Conservation (phyloP, 2,329 filamentous ascomycete genomes). For the Pseudogymnoascus sp. region DNA sequence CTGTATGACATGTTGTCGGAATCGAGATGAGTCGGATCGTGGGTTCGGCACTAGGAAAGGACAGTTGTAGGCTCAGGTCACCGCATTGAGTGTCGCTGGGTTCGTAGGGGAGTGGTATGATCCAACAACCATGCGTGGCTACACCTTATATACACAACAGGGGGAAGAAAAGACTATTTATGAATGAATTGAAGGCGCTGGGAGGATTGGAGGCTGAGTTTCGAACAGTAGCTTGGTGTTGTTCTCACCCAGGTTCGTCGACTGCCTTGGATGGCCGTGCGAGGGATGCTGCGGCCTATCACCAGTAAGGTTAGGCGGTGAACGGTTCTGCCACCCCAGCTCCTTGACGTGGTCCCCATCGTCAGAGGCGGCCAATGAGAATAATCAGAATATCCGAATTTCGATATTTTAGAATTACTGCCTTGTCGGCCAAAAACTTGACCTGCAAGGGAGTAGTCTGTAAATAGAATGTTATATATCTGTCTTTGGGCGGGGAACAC, state of each 20-base stretch:
- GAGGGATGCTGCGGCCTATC: not conserved
- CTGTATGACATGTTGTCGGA: not conserved
- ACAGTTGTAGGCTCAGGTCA: conserved; percentile 4
- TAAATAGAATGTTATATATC: conserved; percentile 2
- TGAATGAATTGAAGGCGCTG: not conserved
- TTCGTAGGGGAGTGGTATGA: not conserved
- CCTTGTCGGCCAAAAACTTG: not conserved
- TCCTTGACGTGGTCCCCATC: not conserved
- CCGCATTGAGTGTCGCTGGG: conserved; percentile 3
- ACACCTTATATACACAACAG: not conserved
- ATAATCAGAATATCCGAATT: not conserved
- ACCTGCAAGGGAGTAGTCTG: not conserved
- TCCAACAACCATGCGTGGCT: not conserved
- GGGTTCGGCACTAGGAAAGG: not conserved
- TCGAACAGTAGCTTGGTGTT: not conserved
- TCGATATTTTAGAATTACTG: not conserved
- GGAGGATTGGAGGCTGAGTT: conserved; percentile 4
- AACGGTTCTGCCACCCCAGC: conserved; percentile 2
- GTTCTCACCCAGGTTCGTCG: not conserved
- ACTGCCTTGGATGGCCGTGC: conserved; percentile 7
- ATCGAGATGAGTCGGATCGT: not conserved
- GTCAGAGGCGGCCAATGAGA: not conserved
- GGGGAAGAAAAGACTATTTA: not conserved
- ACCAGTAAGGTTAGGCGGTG: conserved; percentile 2
- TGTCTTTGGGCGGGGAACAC: not conserved